A percentile compares a stretch with the other conserved stretches of the same genome.
Conservation (phyloP, 306 rosid genomes). For the Trifolium fragiferum region DNA sequence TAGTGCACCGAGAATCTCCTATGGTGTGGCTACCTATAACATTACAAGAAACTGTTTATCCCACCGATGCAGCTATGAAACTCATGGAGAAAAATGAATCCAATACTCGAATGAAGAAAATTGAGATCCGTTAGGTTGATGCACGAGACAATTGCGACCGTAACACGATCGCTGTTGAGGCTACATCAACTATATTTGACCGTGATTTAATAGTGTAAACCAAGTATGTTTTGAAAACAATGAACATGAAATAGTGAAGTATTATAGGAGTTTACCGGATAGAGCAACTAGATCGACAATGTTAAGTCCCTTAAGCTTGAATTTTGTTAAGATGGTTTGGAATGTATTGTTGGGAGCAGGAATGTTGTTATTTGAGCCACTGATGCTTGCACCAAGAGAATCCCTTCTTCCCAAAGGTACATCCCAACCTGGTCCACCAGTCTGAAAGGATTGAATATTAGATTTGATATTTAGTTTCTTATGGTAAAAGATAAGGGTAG, state of each 20-base stretch:
- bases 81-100: background rate
- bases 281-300: conserved; percentile 86
- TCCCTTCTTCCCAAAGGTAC: conserved; percentile 92
- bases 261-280: conserved; percentile 59
- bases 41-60: background rate
- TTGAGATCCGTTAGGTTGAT: background rate
- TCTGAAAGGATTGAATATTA: conserved; percentile 51
- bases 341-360: conserved; percentile 98
- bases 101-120: background rate
- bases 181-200: background rate
- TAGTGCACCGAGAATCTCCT: conserved; percentile 84
- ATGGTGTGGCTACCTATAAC: conserved; percentile 89
- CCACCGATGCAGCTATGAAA: background rate
- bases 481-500: background rate
- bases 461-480: background rate
- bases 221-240: conserved; percentile 17
- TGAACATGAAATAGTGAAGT: background rate
- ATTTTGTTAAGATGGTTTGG: conserved; percentile 81
- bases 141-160: background rate
- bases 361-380: conserved; percentile 94
- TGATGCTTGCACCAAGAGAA: conserved; percentile 75
- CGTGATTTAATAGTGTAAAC: background rate
- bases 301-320: conserved; percentile 79
- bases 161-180: background rate
- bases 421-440: conserved; percentile 87